phyloP scores from a whole-genome alignment of 352 stramenopile genomes.

The Phytophthora meadii region DNA sequence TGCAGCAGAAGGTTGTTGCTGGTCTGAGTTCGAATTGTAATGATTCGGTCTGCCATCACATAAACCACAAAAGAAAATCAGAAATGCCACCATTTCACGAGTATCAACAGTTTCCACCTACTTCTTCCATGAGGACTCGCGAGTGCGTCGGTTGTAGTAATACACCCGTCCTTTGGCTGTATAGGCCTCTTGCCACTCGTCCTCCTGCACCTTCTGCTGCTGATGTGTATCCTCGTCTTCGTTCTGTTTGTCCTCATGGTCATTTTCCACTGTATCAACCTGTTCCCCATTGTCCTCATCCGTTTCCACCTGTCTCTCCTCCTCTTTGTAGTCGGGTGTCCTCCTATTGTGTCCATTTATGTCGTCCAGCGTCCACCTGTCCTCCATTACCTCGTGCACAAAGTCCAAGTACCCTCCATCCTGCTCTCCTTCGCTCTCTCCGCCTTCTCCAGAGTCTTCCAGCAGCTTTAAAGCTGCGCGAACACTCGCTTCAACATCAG shows the following conservation, averaged over 20 bases:
- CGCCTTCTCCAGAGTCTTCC: slow-evolving; percentile 36
- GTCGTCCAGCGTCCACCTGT: slow-evolving; percentile 37
- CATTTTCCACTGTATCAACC: slow-evolving; percentile 1
- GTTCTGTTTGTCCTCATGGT: neutral
- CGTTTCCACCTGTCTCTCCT: slow-evolving; percentile 15
- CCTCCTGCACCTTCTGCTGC: slow-evolving; percentile 28
- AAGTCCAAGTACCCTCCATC: slow-evolving; percentile 52
- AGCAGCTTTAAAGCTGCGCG: slow-evolving; percentile 58
- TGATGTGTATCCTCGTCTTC: slow-evolving; percentile 12
- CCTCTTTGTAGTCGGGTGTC: slow-evolving; percentile 11
- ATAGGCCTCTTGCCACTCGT: slow-evolving; percentile 87
- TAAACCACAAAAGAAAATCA: slow-evolving; percentile 7
- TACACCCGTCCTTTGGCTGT: slow-evolving; percentile 88
- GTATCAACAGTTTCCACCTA: slow-evolving; percentile 23
- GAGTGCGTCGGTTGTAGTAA: slow-evolving; percentile 88
- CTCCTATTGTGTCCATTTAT: slow-evolving; percentile 23
- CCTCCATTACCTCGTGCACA: slow-evolving; percentile 56
- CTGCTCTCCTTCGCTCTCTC: slow-evolving; percentile 29
- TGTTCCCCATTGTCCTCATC: slow-evolving; percentile 19
- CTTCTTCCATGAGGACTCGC: slow-evolving; percentile 88
- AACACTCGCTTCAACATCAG: slow-evolving; percentile 61
- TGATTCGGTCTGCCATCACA: slow-evolving; percentile 36
- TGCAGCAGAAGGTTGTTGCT: slow-evolving; percentile 12
- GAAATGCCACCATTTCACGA: neutral
- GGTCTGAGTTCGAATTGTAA: slow-evolving; percentile 20